Evolutionary conservation across 495 filamentous ascomycete genomes (phyloP).

Genomic region (Cercophora samala): DNA sequence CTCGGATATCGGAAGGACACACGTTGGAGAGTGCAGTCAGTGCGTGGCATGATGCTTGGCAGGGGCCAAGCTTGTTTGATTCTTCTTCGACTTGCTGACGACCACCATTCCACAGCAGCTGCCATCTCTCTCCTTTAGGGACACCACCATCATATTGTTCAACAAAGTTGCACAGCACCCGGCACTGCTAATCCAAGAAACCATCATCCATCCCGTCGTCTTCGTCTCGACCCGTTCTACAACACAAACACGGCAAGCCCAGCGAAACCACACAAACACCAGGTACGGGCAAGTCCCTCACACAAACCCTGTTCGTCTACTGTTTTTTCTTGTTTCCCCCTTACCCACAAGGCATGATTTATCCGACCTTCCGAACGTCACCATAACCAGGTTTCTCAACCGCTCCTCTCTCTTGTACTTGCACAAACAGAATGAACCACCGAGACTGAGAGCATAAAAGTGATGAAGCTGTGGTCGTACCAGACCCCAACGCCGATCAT

Average conservation of each 20-base stretch:
- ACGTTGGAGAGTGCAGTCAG: conserved; percentile 1
- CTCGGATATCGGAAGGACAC: conserved; percentile 3
- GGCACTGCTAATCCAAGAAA: neutral
- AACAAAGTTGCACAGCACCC: neutral
- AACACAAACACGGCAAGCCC: neutral
- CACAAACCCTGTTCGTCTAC: neutral
- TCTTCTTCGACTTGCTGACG: neutral
- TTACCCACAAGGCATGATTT: neutral
- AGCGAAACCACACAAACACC: neutral
- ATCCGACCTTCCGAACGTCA: neutral
- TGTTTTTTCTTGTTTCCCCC: neutral
- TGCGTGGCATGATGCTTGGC: neutral
- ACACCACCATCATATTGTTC: too few species aligned
- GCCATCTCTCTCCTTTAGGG: too few species aligned
- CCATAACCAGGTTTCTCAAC: neutral
- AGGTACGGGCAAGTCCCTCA: neutral
- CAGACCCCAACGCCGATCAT: conserved; percentile 22
- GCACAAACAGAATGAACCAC: conserved; percentile 13
- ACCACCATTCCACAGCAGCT: neutral
- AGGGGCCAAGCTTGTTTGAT: neutral
- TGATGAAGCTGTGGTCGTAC: conserved; percentile 15
- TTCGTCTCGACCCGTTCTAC: neutral
- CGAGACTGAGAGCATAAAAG: conserved; percentile 9
- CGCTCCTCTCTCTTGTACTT: neutral
- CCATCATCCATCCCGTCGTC: neutral